Conservation (phyloP, 169 alveolate genomes). For the Eimeria acervulina region DNA sequence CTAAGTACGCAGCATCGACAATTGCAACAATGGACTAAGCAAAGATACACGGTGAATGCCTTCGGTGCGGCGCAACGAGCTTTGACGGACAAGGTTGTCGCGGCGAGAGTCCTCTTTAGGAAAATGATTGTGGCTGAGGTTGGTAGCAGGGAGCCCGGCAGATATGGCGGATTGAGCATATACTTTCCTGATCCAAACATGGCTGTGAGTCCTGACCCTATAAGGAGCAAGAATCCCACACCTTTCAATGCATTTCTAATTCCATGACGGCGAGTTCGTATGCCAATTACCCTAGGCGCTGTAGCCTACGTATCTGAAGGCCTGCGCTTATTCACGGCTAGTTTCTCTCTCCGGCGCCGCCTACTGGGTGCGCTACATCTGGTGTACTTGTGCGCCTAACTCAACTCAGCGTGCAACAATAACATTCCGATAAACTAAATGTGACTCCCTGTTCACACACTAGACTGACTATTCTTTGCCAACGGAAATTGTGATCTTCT, state of each 20-base stretch:
- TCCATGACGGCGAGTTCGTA: not conserved
- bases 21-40: not conserved
- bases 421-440: not conserved
- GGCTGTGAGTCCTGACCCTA: constrained; percentile 67
- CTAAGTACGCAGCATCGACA: not conserved
- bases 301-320: not conserved
- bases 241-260: not conserved
- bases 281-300: not conserved
- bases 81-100: constrained; percentile 79
- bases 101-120: constrained; percentile 53
- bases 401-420: too few species aligned
- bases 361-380: not conserved
- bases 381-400: not conserved
- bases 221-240: not conserved
- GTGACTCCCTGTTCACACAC: too few species aligned
- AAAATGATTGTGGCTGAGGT: constrained; percentile 78
- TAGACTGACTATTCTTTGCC: not conserved
- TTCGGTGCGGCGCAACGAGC: constrained; percentile 69
- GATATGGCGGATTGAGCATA: constrained; percentile 85
- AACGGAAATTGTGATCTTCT: not conserved
- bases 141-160: constrained; percentile 70
- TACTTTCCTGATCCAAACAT: constrained; percentile 86
- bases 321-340: not conserved
- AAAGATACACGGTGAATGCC: not conserved
- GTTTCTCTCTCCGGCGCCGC: not conserved